Conservation (phyloP, 1,284 basidiomycete species). For the Amylostereum chailletii region DNA sequence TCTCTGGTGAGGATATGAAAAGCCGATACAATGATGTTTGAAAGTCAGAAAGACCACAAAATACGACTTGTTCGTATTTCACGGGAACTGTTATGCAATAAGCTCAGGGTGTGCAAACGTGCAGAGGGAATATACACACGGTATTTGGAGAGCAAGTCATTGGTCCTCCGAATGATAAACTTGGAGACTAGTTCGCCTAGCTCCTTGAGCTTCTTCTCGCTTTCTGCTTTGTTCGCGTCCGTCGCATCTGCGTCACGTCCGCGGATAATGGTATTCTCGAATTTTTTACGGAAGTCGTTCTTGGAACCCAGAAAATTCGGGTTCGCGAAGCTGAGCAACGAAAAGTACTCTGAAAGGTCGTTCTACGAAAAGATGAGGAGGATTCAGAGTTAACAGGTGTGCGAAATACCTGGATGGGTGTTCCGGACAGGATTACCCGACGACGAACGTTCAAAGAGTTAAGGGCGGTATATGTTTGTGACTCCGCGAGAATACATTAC, state of each 20-base stretch:
- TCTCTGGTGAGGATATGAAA: conserved; percentile 93
- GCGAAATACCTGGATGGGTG: conserved; percentile 75
- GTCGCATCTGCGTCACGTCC: conserved; percentile 91
- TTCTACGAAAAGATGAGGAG: conserved; percentile 46
- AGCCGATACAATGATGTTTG: conserved; percentile 86
- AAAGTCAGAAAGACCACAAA: conserved; percentile 85
- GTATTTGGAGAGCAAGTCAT: conserved; percentile 96
- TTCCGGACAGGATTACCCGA: conserved; percentile 95
- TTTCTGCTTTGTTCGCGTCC: conserved; percentile 72
- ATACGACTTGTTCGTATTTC: conserved; percentile 99
- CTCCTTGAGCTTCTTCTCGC: conserved; percentile 91
- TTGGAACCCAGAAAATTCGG: conserved; percentile 92
- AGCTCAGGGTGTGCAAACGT: conserved; percentile 8
- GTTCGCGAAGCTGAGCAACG: conserved; percentile 93
- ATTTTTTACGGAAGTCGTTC: conserved; percentile 93
- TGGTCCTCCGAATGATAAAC: conserved; percentile 97
- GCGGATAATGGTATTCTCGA: conserved; percentile 88
- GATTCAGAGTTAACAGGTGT: not conserved
- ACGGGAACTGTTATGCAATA: conserved; percentile 70
- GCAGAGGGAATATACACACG: conserved; percentile 40
- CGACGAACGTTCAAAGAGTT: conserved; percentile 83
- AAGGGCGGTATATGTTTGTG: conserved; percentile 83
- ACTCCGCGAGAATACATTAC: conserved; percentile 41
- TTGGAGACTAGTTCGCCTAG: conserved; percentile 86
- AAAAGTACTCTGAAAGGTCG: conserved; percentile 95